Evolutionary conservation across 371 early-diverging fungal species (phyloP), one percentile per base, ranked within the genome.

Genomic region (Actinomortierella wolfii): DNA sequence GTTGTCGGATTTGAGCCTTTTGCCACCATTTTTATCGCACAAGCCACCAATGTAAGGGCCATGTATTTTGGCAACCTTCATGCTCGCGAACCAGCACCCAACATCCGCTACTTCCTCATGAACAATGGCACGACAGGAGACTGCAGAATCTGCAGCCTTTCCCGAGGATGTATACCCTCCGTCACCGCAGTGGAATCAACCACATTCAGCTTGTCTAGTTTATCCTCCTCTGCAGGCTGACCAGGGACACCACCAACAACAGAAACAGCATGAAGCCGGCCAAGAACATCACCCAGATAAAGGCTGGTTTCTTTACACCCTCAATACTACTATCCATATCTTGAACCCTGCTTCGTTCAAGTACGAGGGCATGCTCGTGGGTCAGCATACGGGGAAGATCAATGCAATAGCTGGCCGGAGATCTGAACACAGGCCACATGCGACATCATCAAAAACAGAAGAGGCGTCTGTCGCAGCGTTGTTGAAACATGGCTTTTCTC

Each of bases 171-270:
- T 47, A 21, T 62, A 62, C 54, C 73, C 73, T 9, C 73, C 73
- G 2, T 73, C 73, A 18, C 73, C 73, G 0, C 67, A 66, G 43
- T 73, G 73, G 73, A 47, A 73, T 54, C 73, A 62, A 17, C 52
- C 73, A 1, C 66, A 66, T 21, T 61, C 73, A 24, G 73, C 73
- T 17, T 62, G 67, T 43, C 62, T 73, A 21, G 57, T 43, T 39
- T 48, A 34, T 34, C 11, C 34, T 34, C 34, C 34, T 34, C 34
- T 34, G 4, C 34, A 34, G 34, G 11, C 34, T 11, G 34, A 34
- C 34, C 34, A n/a, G n/a, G n/a, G n/a, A n/a, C n/a, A n/a, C n/a
- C n/a, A n/a, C n/a, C n/a, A n/a, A n/a, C n/a, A n/a, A n/a, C n/a
- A n/a, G n/a, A n/a, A n/a, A n/a, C n/a, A n/a, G n/a, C n/a, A 34